Evolutionary conservation across 257 asterid genomes (phyloP).

Genomic region (Solanum raphanifolium): DNA sequence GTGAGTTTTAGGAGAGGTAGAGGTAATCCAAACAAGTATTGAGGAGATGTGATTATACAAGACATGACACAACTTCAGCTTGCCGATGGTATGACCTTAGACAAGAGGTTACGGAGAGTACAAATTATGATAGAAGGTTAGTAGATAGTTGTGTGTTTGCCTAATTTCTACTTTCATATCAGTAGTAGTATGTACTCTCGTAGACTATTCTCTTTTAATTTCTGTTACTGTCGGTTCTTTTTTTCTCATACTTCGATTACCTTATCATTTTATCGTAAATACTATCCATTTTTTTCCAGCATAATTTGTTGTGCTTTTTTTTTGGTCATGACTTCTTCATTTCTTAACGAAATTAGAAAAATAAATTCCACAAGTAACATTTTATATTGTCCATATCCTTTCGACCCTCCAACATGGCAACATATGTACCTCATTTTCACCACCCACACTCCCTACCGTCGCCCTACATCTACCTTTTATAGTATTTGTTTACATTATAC

Average conservation of each 20-base stretch:
- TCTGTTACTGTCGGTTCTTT: neutral
- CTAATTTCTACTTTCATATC: neutral
- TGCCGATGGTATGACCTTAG: neutral
- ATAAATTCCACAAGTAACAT: neutral
- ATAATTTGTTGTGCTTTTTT: neutral
- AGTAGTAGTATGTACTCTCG: neutral
- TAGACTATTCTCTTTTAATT: neutral
- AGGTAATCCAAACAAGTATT: neutral
- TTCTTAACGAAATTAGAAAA: no score
- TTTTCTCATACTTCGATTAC: neutral
- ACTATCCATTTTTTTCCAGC: neutral
- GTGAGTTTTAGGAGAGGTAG: neutral
- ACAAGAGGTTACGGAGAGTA: neutral
- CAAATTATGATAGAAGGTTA: neutral
- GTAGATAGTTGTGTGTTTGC: neutral
- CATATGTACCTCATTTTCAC: neutral
- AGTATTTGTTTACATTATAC: neutral
- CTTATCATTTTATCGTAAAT: neutral
- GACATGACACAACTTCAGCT: neutral
- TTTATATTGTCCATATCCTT: neutral
- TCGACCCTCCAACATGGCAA: neutral
- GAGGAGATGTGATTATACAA: neutral
- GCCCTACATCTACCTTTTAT: neutral
- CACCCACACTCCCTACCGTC: neutral
- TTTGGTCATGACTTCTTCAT: neutral